Evolutionary conservation across 1,284 basidiomycete species (phyloP), one percentile per base, ranked within the genome.

Genomic region (Leccinum cinnamomeum): DNA sequence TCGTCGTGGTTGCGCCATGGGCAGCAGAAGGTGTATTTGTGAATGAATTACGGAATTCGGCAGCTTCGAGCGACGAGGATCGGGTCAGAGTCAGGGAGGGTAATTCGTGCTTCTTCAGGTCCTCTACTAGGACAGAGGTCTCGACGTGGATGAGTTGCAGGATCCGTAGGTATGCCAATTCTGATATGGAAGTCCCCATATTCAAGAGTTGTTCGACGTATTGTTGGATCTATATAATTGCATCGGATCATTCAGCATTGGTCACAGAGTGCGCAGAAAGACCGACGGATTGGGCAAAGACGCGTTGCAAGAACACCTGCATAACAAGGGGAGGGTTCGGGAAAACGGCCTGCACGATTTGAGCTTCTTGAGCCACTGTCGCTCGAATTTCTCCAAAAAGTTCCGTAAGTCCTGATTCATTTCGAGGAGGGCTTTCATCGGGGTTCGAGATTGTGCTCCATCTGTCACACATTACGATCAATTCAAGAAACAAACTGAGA

Each of bases 321-420:
- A 99, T 97, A 14, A 99, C 97, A n/a, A 95, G 86, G 8, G 92
- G 87, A 10, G 97, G 97, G 68, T 95, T 95, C 0, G 97, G 97
- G 76, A 99, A 99, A 4, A 99, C 97, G 2, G 95, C 97, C 73
- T 97, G 95, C 53, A 99, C 96, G 64, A 99, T 99, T 73, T 98
- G 95, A 0, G 94, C 92, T 76, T 99, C 97, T 68, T 97, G 94
- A 41, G 91, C 92, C 20, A 98, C 95, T 0, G 96, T 98, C 6
- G 84, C 81, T 39, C 95, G 84, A 62, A 99, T 98, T 74, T 98
- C 95, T 44, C 82, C 79, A 75, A 97, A 95, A 25, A 99, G 79
- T 28, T 90, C 89, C 3, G 83, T 81, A 46, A 99, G 79, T 5
- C 94, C 94, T 20, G 87, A 82, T 75, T 98, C 97, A 16, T 81